Evolutionary conservation across 208 protist genomes (phyloP), one percentile per base, ranked within the genome.

Genomic region (Entamoeba invadens): DNA sequence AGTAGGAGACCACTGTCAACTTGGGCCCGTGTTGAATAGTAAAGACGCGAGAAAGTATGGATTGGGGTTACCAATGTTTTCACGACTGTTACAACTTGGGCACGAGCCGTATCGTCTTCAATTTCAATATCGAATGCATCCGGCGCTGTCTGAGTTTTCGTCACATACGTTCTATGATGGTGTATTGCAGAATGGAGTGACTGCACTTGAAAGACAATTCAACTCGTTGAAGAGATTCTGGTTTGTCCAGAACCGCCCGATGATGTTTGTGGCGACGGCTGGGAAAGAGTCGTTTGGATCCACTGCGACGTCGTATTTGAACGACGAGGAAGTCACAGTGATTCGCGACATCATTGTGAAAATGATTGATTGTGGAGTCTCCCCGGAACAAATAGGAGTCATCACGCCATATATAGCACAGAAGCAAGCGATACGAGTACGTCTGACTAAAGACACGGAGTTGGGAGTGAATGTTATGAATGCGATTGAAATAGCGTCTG

Each of bases 51-150:
- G 96, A 0, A 93, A 96, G 10, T 97, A 98, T 14, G 98, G 98
- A 6, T 95, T 99, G 8, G 94, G 94, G 10, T 95, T 97, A 91
- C 98, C 98, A 10, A 95, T 99, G 3, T 99, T 99, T 96, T 98
- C 99, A 95, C 94, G 98, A 47, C 94, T 99, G 21, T 96, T 99
- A 35, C 92, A 96, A 91, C 94, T 99, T 3, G 96, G 96, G 44
- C 95, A 97, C 72, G 91, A 96, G 10, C 98, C 98, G 21, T 94
- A 98, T 44, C 96, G 98, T 46, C 96, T 99, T 35, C 96, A 96
- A 18, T 97, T 98, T 8, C 98, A 99, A 95, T 99, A 99, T 95
- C 97, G 98, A 91, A 99, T 99, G 98, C 98, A 99, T 95, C 98
- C 98, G 38, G 95, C 92, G 45, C 93, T 99, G n/a, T 97, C 97